Conservation (phyloP, 2,329 filamentous ascomycete species). For the Scorias spongiosa region DNA sequence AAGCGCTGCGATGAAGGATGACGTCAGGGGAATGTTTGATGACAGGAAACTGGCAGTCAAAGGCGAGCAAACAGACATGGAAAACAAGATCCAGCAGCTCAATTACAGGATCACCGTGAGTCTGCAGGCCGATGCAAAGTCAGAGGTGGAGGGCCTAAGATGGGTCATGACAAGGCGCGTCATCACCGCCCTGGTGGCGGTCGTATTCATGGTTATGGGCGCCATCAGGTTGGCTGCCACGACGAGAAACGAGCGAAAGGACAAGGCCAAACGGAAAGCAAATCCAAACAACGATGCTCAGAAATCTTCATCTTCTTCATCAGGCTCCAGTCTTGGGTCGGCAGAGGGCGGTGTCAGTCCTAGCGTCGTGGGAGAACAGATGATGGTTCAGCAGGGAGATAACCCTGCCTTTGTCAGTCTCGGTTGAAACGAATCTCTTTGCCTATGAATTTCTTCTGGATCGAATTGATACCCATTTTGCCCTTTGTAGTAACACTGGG, state of each 20-base stretch:
- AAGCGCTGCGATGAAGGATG: conserved; percentile 65
- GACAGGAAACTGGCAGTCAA: conserved; percentile 86
- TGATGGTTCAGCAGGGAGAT: conserved; percentile 19
- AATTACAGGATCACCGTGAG: conserved; percentile 92
- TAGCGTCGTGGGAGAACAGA: conserved; percentile 7
- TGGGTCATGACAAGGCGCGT: conserved; percentile 66
- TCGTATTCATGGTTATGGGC: conserved; percentile 30
- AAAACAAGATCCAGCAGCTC: conserved; percentile 76
- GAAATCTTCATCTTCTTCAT: background rate
- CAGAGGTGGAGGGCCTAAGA: conserved; percentile 76
- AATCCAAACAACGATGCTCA: background rate
- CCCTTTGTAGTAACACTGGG: too few relatives aligned
- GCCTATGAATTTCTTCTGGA: background rate
- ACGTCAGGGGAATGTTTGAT: conserved; percentile 90
- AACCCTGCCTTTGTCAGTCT: conserved; percentile 19
- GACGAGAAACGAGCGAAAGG: conserved; percentile 23
- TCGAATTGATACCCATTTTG: too few relatives aligned
- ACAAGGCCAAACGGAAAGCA: conserved; percentile 23
- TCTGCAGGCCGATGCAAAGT: conserved; percentile 79
- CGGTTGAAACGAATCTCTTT: conserved; percentile 8
- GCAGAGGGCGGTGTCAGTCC: background rate
- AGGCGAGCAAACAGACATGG: conserved; percentile 72
- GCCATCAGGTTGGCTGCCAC: conserved; percentile 20
- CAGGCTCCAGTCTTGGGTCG: background rate
- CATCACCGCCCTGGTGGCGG: conserved; percentile 40